phyloP scores from a whole-genome alignment of 352 stramenopile genomes.

The Pythium monospermum region DNA sequence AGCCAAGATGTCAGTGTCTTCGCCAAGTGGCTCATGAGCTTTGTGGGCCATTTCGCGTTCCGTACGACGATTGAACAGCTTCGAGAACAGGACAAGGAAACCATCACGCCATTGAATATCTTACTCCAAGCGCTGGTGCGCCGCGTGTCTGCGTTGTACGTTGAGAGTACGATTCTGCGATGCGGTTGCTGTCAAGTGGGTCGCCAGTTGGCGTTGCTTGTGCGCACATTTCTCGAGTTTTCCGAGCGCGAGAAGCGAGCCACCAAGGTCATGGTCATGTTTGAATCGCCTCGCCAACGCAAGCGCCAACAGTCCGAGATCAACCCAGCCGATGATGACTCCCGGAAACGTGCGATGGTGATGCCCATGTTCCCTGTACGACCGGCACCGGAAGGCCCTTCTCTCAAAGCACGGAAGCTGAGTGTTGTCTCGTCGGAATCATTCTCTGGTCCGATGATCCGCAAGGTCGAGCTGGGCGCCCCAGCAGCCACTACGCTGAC shows the following conservation, averaged over 20 bases:
- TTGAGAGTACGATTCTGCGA: constrained; percentile 50
- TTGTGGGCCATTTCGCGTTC: constrained; percentile 77
- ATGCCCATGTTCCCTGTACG: constrained; percentile 24
- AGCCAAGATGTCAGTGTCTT: constrained; percentile 36
- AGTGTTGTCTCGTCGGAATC: constrained; percentile 33
- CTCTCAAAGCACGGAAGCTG: constrained; percentile 56
- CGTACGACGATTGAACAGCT: constrained; percentile 49
- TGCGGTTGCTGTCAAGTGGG: constrained; percentile 47
- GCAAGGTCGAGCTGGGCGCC: constrained; percentile 29
- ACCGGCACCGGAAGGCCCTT: background rate
- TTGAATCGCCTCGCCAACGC: constrained; percentile 16
- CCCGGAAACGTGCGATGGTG: constrained; percentile 9
- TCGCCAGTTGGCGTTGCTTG: constrained; percentile 47
- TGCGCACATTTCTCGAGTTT: constrained; percentile 66
- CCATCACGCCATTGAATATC: constrained; percentile 69
- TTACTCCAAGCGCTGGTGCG: constrained; percentile 65
- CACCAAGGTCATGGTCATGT: background rate
- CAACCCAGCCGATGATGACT: constrained; percentile 31
- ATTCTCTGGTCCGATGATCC: constrained; percentile 19
- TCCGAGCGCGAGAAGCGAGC: constrained; percentile 15
- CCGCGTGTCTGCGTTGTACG: constrained; percentile 52
- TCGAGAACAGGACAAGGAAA: constrained; percentile 60
- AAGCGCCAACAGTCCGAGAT: constrained; percentile 62
- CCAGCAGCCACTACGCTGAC: constrained; percentile 34
- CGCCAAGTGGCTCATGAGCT: constrained; percentile 67